Percentiles rank a stretch among this genome's conserved stretches.
Conservation (phyloP, 1,139 yeast species). For the Scheffersomyces segobiensis region DNA sequence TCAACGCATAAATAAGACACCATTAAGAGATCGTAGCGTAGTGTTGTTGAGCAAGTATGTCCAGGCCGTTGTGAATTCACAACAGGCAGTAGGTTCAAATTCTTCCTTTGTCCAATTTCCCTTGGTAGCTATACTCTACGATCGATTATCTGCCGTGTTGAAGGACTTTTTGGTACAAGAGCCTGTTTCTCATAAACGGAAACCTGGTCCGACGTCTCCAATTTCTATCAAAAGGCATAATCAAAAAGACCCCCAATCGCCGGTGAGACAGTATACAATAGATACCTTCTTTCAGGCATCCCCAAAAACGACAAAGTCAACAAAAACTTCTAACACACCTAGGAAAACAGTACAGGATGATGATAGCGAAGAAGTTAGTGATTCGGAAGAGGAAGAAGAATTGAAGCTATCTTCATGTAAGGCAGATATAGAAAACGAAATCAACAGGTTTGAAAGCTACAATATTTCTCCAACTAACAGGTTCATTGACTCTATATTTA, state of each 20-base stretch:
- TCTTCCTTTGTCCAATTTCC: neutral
- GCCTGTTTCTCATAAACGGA: neutral
- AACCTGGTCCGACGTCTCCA: neutral
- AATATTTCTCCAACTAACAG: slow-evolving; percentile 10
- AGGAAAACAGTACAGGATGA: neutral
- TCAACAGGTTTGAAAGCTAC: slow-evolving; percentile 13
- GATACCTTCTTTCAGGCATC: slow-evolving; percentile 9
- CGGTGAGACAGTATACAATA: neutral
- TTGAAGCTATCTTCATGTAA: slow-evolving; percentile 11
- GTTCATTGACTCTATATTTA: neutral
- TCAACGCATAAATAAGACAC: slow-evolving; percentile 17
- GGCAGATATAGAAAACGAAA: slow-evolving; percentile 20
- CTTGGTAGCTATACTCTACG: slow-evolving; percentile 1
- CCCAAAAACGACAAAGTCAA: slow-evolving; percentile 1
- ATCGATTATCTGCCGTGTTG: slow-evolving; percentile 6
- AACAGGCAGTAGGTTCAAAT: neutral
- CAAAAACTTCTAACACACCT: neutral
- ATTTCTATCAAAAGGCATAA: neutral
- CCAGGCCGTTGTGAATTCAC: neutral
- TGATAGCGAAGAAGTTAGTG: slow-evolving; percentile 17
- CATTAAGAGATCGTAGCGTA: slow-evolving; percentile 23
- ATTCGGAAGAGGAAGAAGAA: slow-evolving; percentile 22
- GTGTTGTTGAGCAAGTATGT: slow-evolving; percentile 16
- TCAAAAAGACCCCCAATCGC: neutral
- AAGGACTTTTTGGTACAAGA: slow-evolving; percentile 8